phyloP scores from a whole-genome alignment of 495 filamentous ascomycete species.

The Chlorociboria aeruginascens region DNA sequence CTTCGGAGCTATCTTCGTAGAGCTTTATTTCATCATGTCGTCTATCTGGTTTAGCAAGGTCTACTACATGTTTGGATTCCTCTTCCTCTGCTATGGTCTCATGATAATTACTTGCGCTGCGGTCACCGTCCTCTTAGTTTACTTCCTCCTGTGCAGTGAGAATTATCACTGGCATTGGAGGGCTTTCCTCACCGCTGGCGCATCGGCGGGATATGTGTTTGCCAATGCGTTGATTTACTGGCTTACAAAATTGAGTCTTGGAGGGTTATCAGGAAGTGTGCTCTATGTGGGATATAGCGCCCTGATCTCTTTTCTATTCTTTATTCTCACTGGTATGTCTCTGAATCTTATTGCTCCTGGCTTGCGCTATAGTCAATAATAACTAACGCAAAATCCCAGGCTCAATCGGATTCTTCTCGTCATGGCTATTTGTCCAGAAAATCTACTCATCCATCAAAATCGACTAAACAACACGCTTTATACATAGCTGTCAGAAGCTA shows the following conservation, averaged over 20 bases:
- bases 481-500: neutral
- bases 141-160: constrained; percentile 89
- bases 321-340: constrained; percentile 78
- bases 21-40: constrained; percentile 97
- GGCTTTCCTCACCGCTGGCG: constrained; percentile 77
- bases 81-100: constrained; percentile 93
- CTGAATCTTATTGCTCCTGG: neutral
- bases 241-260: constrained; percentile 71
- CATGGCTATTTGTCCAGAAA: constrained; percentile 83
- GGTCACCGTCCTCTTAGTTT: constrained; percentile 83
- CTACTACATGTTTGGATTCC: constrained; percentile 99
- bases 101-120: constrained; percentile 95
- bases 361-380: neutral
- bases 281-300: constrained; percentile 89
- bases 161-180: constrained; percentile 99
- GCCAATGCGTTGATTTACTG: constrained; percentile 79
- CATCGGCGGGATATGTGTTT: constrained; percentile 83
- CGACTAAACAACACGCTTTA: constrained; percentile 39
- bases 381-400: constrained; percentile 37
- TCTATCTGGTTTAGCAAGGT: constrained; percentile 96
- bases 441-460: constrained; percentile 97
- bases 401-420: constrained; percentile 89
- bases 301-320: constrained; percentile 81
- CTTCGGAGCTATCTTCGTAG: constrained; percentile 92
- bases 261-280: constrained; percentile 72